Evolutionary conservation across 805 yeast genomes (phyloP), one percentile per base, ranked within the genome.

Genomic region (Wickerhamiella hasegawae): DNA sequence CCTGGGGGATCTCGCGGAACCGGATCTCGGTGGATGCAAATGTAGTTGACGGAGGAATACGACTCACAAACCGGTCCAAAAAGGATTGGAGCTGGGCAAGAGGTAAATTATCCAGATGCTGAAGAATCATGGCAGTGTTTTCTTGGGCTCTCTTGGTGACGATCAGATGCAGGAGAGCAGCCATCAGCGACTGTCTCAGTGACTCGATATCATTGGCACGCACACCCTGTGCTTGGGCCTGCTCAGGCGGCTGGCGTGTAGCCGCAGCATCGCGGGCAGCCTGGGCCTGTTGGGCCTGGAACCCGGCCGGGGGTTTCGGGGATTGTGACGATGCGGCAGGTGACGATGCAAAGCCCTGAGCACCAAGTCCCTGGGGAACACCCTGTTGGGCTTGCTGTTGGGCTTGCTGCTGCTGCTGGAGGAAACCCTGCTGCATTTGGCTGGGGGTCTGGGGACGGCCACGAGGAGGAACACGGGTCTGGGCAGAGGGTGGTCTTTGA

Each of bases 371-470:
- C 37, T 31, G 21, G 5, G 27, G 42, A 8, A 35, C 6, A 12
- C 19, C n/a, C 38, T 33, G 31, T 32, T 39, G 18, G 33, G 37
- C 28, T 32, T 21, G 18, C 38, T 12, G 47, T 36, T 17, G 56
- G 53, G 38, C 45, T 48, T 14, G 55, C 52, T 40, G n/a, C n/a
- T n/a, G n/a, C n/a, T n/a, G n/a, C n/a, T n/a, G n/a, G n/a, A n/a
- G n/a, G n/a, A n/a, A n/a, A n/a, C n/a, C n/a, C n/a, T n/a, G n/a
- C n/a, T n/a, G n/a, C n/a, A n/a, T n/a, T n/a, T n/a, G n/a, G n/a
- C n/a, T n/a, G n/a, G n/a, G n/a, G n/a, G n/a, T n/a, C n/a, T n/a
- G n/a, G n/a, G n/a, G n/a, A n/a, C n/a, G n/a, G n/a, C n/a, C n/a
- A n/a, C n/a, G n/a, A n/a, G n/a, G n/a, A n/a, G n/a, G n/a, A n/a